phyloP scores from a whole-genome alignment of 2,329 filamentous ascomycete species.

The Elsinoe batatas region DNA sequence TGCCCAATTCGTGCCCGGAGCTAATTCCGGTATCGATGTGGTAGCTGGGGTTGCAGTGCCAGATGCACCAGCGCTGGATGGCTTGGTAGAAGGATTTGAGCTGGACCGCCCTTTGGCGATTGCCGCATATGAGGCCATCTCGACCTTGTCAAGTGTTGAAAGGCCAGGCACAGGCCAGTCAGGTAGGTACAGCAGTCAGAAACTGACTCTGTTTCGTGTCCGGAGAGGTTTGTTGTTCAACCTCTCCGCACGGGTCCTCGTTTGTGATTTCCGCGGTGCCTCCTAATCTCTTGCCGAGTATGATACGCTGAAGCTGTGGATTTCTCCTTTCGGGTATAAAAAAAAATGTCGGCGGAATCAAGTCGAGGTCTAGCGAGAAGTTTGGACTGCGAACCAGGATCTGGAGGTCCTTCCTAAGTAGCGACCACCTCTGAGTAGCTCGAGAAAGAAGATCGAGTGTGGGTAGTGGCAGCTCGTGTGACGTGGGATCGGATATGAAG shows the following conservation, averaged over 20 bases:
- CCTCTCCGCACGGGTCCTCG: constrained; percentile 9
- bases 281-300: not conserved
- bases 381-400: not conserved
- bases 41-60: constrained; percentile 34
- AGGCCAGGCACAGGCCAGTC: not conserved
- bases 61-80: constrained; percentile 37
- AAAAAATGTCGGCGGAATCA: not conserved
- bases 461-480: not conserved
- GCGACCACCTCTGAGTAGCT: not conserved
- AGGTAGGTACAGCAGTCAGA: not conserved
- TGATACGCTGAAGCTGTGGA: not conserved
- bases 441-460: not conserved
- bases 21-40: constrained; percentile 27
- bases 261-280: not conserved
- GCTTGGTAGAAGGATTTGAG: constrained; percentile 34
- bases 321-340: not conserved
- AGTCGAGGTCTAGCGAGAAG: not conserved
- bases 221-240: constrained; percentile 12
- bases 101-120: constrained; percentile 71
- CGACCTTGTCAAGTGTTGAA: not conserved
- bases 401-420: not conserved
- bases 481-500: not conserved
- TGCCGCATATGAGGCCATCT: constrained; percentile 74
- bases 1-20: constrained; percentile 35
- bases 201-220: constrained; percentile 5